Conservation (phyloP, 345 rosid species). For the Gossypium bickii region DNA sequence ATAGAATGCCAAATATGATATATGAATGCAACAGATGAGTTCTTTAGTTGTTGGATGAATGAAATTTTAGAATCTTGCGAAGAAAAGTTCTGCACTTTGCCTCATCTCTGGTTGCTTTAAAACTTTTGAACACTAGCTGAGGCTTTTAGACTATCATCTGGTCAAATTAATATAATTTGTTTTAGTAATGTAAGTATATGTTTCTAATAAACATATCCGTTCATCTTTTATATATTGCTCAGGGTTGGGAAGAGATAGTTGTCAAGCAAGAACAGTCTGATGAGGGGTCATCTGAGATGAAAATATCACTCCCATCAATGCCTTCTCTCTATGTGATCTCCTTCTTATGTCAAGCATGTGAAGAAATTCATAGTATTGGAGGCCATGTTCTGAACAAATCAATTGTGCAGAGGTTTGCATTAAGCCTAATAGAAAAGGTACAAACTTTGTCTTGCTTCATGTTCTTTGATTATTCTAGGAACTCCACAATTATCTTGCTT, state of each 20-base stretch:
- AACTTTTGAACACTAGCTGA: background rate
- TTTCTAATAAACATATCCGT: background rate
- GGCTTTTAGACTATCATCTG: background rate
- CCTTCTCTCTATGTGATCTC: constrained; percentile 91
- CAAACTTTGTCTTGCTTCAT: background rate
- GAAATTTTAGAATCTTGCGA: background rate
- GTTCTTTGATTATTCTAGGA: background rate
- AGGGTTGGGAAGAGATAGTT: constrained; percentile 98
- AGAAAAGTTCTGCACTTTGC: background rate
- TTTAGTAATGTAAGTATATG: background rate
- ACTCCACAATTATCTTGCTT: background rate
- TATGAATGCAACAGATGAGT: background rate
- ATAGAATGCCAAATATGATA: background rate
- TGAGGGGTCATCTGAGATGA: constrained; percentile 70
- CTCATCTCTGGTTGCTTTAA: background rate
- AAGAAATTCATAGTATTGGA: constrained; percentile 95
- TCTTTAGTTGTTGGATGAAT: background rate
- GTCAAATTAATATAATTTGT: constrained; percentile 2
- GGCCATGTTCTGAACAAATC: constrained; percentile 93
- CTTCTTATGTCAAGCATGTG: constrained; percentile 89
- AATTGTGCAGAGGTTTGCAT: constrained; percentile 74
- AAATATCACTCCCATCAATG: constrained; percentile 86
- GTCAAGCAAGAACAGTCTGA: constrained; percentile 75
- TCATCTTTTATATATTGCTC: constrained; percentile 32
- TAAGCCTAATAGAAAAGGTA: constrained; percentile 76